Base-by-base conservation (phyloP, 2,329 filamentous ascomycete genomes). In the Chaetomiaceae sp. region DNA sequence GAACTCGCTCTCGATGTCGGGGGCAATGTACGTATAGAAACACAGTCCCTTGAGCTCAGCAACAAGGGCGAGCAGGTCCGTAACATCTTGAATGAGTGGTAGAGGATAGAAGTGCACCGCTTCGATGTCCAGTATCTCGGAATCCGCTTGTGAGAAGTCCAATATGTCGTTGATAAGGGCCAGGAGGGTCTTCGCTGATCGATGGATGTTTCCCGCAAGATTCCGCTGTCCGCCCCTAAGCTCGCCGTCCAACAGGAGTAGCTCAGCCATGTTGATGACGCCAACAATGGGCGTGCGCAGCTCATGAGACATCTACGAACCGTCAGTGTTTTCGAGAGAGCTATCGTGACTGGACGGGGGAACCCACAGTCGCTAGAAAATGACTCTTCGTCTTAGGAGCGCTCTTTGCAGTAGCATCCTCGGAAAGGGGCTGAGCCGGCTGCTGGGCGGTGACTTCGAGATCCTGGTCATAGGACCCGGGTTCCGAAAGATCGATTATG, bases 151-250 rank as follows among this genome's bases (percentile, higher is more conserved):
- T 4, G 88, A 93, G 65, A 95, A 91, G 67, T 95, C 89, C 2
- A 95, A 73, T 49, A 95, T 95, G 61, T 95, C 89, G 62, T 95
- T 95, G 67, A 95, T 95, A 35, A 95, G 86, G 0, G 88, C 92
- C 17, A 95, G 73, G 3, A 95, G 71, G 2, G 87, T 89, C 56
- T 92, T 90, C 0, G 86, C 87, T 5, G 86, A 91, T 45, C 85
- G 78, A 60, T 88, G 83, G 6, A 92, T 88, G 55, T 89, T 89
- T 58, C 89, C 85, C 3, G 86, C 83, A 55, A 82, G 87, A 50
- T 90, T 86, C 51, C 78, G 75, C 61, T 89, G 85, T 58, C 90
- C 86, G n/a, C 78, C 73, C 47, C 82, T 76, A 20, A 91, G 68
- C 14, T 79, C 69, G 62, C 83, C 86, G 55, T 88, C 85, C 25